Base-by-base conservation (phyloP, 108 stramenopile species). In the Discostella pseudostelligera region DNA sequence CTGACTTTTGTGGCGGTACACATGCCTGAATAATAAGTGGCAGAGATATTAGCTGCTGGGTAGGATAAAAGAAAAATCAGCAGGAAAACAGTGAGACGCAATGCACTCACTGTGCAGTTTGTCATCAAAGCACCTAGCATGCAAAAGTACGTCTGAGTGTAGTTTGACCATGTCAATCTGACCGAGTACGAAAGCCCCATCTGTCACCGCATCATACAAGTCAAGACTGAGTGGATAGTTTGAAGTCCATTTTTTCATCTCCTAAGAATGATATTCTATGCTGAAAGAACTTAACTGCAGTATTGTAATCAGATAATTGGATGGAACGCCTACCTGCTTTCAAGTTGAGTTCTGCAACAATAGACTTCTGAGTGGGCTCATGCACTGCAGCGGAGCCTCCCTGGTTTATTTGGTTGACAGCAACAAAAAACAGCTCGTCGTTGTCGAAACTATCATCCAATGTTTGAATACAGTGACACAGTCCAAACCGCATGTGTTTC, bases 401-500 rank as follows among this genome's bases (percentile, higher is more conserved):
- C 12, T 25, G 21, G 26, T 72, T 67, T 8, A 72, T 28, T 47
- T 68, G 66, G 37, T 67, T 60, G 21, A 72, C 48, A 26, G 71
- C 66, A 26, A 62, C 24, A 46, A 72, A 72, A 11, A 72, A 42
- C 58, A 68, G 16, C 8, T 68, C 57, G 35, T 68, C 71, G 66
- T 68, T 51, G 17, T 25, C 29, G 3, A 14, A 29, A 24, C 21
- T 29, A 32, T 39, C 21, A 3, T 16, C 49, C 10, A 55, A 39
- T 44, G 65, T 24, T 16, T 43, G 25, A 40, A 45, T 35, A 39
- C 59, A 60, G 5, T 60, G 32, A 1, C 49, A 58, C 14, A 70
- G 50, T 6, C 69, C 69, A 37, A 70, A 60, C 25, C 24, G 32
- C 59, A 61, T 70, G 20, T 61, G 59, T 13, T 43, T 28, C 25